Evolutionary conservation across 345 rosid genomes (phyloP).

Genomic region (Psidium friedrichsthalianum): DNA sequence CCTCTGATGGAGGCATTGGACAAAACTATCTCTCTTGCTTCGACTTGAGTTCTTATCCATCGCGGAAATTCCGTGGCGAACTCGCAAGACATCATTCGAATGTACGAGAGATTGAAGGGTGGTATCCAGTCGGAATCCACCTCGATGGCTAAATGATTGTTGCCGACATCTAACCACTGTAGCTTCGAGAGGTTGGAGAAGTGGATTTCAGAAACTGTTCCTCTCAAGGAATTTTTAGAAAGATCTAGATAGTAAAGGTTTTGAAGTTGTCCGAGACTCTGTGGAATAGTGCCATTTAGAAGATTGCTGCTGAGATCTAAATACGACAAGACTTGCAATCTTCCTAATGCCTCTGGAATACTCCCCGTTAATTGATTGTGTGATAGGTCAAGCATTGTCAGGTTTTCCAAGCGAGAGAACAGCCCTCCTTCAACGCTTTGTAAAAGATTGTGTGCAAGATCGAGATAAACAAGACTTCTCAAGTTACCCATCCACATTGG

Average conservation of each 20-base stretch:
- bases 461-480: too few relatives aligned
- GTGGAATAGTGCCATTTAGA: background rate
- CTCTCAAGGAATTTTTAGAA: background rate
- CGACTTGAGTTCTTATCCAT: background rate
- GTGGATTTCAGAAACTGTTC: background rate
- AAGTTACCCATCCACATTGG: too few relatives aligned
- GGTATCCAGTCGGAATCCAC: background rate
- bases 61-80: background rate
- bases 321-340: background rate
- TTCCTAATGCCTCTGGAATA: background rate
- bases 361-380: background rate
- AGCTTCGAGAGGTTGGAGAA: background rate
- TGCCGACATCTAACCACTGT: background rate
- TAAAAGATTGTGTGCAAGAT: too few relatives aligned
- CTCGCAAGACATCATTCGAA: background rate
- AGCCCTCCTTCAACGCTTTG: background rate
- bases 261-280: background rate
- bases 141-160: background rate
- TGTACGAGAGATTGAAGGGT: fast-evolving
- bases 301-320: background rate
- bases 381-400: background rate
- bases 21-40: fast-evolving
- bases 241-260: background rate
- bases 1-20: background rate
- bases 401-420: background rate